Percentiles rank a stretch among this genome's conserved stretches.
Evolutionary conservation across 257 asterid species (phyloP).

Genomic region (Solanum gracilifrons): DNA sequence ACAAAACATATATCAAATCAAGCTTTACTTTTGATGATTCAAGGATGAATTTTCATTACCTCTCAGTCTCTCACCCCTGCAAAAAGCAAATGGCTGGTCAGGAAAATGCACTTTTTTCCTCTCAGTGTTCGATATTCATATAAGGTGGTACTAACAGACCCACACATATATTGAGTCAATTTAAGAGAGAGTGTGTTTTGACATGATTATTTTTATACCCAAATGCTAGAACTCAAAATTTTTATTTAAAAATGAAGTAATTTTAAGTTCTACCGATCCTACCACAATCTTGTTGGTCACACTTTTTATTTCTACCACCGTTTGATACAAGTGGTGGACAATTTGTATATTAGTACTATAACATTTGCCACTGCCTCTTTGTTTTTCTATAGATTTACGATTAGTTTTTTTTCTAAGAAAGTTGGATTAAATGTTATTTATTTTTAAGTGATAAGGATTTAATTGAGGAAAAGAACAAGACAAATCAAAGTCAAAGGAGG

Average conservation of each 20-base stretch:
- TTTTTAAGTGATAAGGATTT: not conserved
- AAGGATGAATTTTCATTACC: not conserved
- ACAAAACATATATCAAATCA: not conserved
- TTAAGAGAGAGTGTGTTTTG: not conserved
- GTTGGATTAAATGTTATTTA: not conserved
- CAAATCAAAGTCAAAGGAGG: not conserved
- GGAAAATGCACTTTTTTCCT: not conserved
- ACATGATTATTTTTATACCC: not conserved
- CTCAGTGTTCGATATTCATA: rapidly evolving
- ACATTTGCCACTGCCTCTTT: not conserved
- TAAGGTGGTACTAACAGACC: rapidly evolving
- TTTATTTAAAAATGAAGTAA: not conserved
- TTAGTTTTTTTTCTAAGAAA: not conserved
- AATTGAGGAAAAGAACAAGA: not conserved
- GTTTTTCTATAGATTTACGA: not conserved
- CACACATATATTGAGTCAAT: not conserved
- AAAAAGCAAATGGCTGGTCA: not conserved
- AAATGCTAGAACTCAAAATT: rapidly evolving
- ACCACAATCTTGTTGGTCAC: not conserved
- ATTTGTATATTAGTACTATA: not conserved
- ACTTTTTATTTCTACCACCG: not conserved
- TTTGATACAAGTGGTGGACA: not conserved
- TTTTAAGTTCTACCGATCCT: not conserved
- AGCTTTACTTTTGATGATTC: not conserved
- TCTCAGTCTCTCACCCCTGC: not conserved